phyloP scores from a whole-genome alignment of 257 asterid genomes.

The Solanum bukasovii region DNA sequence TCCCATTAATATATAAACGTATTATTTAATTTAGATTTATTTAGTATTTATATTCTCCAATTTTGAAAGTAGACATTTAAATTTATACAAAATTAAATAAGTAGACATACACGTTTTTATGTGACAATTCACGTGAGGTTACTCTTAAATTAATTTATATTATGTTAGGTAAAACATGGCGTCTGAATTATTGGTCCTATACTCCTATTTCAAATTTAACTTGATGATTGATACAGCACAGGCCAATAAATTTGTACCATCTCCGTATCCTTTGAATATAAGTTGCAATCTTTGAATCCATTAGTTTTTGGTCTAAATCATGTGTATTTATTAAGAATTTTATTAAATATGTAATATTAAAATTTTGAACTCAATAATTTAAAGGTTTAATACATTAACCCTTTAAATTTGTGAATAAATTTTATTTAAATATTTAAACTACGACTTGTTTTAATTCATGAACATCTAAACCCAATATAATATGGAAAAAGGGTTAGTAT shows the following conservation, averaged over 20 bases:
- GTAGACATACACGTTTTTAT: too few relatives aligned
- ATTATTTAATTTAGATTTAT: too few relatives aligned
- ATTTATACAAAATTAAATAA: too few relatives aligned
- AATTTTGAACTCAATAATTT: background rate
- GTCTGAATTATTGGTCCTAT: background rate
- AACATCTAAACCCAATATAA: background rate
- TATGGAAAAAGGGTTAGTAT: background rate
- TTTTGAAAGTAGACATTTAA: rapidly evolving
- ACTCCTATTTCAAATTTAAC: background rate
- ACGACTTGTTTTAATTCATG: background rate
- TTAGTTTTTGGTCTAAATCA: background rate
- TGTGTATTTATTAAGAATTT: background rate
- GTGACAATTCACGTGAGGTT: too few relatives aligned
- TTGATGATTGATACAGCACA: background rate
- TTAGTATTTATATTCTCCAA: too few relatives aligned
- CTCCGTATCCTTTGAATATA: background rate
- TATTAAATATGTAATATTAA: background rate
- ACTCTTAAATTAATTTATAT: background rate
- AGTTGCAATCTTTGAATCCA: background rate
- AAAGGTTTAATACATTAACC: background rate
- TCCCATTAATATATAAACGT: rapidly evolving
- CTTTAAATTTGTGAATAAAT: too few relatives aligned
- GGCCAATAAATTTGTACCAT: background rate
- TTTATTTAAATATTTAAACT: background rate
- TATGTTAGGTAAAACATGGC: background rate